These are phyloP conservation scores for Paragyromitra xinjiangensis DNA, from an alignment of 495 filamentous ascomycete species.

Conservation along the genomic window DNA sequence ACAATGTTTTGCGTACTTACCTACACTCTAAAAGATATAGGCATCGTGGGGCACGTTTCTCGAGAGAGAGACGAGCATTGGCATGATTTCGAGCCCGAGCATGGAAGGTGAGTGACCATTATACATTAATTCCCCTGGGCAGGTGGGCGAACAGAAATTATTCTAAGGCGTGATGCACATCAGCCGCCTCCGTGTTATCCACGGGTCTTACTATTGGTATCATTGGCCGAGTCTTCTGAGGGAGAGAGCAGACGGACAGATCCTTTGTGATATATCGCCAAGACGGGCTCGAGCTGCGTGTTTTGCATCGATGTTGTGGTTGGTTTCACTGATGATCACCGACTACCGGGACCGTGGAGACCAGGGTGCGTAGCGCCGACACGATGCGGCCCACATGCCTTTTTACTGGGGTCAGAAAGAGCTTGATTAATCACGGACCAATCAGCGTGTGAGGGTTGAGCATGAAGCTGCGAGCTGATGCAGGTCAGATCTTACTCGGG, in stretches of 20 bases:
- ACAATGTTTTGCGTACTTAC: slow-evolving; percentile 1
- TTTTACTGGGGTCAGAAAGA: slow-evolving; percentile 1
- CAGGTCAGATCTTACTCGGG: slow-evolving; percentile 25
- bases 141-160: neutral
- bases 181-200: slow-evolving; percentile 25
- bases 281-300: slow-evolving; percentile 8
- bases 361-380: neutral
- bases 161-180: slow-evolving; percentile 12
- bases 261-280: slow-evolving; percentile 38
- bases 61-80: neutral
- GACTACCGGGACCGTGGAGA: slow-evolving; percentile 17
- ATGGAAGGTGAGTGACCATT: slow-evolving; percentile 18
- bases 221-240: neutral
- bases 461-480: slow-evolving; percentile 4
- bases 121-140: neutral
- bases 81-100: neutral
- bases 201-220: neutral
- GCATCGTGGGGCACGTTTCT: neutral
- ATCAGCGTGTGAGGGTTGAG: neutral
- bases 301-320: neutral
- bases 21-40: neutral
- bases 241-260: neutral
- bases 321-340: slow-evolving; percentile 35
- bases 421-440: slow-evolving; percentile 11
- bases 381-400: slow-evolving; percentile 21